These are phyloP conservation scores for Erythrobasidium yunnanense DNA, from an alignment of 768 basidiomycete genomes.

Conservation along the genomic window DNA sequence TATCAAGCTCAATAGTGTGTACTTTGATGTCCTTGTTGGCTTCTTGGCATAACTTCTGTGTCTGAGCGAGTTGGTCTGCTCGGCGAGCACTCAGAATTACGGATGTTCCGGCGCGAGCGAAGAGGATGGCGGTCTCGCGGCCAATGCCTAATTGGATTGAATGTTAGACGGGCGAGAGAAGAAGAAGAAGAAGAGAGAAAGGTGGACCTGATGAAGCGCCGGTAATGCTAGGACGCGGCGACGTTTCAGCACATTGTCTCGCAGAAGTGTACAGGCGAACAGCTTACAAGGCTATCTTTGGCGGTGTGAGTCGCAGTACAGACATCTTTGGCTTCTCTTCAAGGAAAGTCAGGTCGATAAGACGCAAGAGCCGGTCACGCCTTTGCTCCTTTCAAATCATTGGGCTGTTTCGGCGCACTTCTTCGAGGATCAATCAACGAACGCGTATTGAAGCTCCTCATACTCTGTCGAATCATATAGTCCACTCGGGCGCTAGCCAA, in stretches of 20 bases:
- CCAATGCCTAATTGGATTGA: conserved; percentile 3
- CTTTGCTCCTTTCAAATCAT: too few relatives aligned
- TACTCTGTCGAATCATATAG: too few relatives aligned
- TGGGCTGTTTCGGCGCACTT: too few relatives aligned
- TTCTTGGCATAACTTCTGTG: conserved; percentile 7
- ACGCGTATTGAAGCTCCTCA: too few relatives aligned
- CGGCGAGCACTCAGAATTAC: conserved; percentile 18
- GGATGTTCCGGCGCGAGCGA: conserved; percentile 21
- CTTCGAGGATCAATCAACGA: too few relatives aligned
- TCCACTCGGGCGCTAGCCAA: too few relatives aligned
- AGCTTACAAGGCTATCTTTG: conserved; percentile 25
- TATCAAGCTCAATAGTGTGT: conserved; percentile 20
- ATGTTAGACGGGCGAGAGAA: background rate
- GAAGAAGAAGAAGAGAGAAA: background rate
- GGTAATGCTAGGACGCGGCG: conserved; percentile 6
- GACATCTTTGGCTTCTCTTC: conserved; percentile 15
- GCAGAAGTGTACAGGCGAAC: background rate
- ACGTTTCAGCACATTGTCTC: background rate
- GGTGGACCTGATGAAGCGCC: conserved; percentile 13
- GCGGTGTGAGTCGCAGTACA: conserved; percentile 8
- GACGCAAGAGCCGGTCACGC: background rate
- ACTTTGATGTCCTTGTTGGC: conserved; percentile 20
- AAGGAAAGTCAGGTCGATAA: background rate
- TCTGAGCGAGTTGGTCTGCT: conserved; percentile 13
- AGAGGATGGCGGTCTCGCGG: conserved; percentile 24